Base-by-base conservation (phyloP, 257 asterid species). In the Anisodus acutangulus region DNA sequence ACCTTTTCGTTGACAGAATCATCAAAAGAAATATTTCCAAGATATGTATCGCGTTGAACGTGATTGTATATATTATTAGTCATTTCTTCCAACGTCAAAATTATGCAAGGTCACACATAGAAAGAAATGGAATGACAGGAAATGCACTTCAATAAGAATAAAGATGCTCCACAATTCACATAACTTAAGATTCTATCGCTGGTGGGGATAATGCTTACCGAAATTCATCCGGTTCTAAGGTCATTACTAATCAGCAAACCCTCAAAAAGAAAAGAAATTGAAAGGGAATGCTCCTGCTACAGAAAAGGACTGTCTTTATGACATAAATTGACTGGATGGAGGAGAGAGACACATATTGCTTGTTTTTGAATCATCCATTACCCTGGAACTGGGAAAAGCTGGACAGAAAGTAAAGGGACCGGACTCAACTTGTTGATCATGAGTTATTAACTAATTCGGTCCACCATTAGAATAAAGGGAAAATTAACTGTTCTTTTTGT, bases 381-480 rank as follows among this genome's bases (percentile, higher is more conserved):
- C 53, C 53, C 78, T 69, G 15, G 78, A 69, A 69, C 53, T 69
- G 78, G 78, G n/a, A 54, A 69, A 69, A 69, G 78, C 54, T 69
- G 53, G 54, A 39, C 78, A 39, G 78, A 4, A 69, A 47, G 78
- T 41, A 16, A 69, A 16, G 54, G 78, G 78, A 69, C 55, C 15
- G 31, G 78, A 69, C 35, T 41, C 54, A 69, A 41, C 54, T 69
- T 69, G 78, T 41, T 69, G 78, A 55, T 69, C 55, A 69, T 69
- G 41, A 69, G 35, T 41, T 69, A 69, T 41, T 39, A 41, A 69
- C 78, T 41, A 39, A 69, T 39, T 69, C 16, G 35, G 55, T 69
- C 54, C 16, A n/a, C 22, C 26, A 41, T 8, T 8, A 41, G 54
- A 69, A 41, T 16, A 41, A 69, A 45, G 80, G 60, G 60, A 47